phyloP scores from a whole-genome alignment of 2,329 filamentous ascomycete species.

The Cladophialophora yegresii region DNA sequence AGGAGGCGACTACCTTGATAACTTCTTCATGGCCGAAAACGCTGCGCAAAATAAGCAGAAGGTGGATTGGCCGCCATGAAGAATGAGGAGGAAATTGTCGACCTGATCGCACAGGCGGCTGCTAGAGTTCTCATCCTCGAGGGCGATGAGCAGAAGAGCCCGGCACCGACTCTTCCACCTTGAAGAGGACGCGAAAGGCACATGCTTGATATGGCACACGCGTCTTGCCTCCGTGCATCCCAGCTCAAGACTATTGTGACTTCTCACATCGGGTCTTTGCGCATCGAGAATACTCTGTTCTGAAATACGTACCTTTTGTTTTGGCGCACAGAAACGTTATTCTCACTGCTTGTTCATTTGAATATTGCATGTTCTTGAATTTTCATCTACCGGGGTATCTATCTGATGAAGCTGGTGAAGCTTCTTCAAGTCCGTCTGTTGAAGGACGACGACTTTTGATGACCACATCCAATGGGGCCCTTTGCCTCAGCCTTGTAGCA shows the following conservation, averaged over 20 bases:
- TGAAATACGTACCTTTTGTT: background rate
- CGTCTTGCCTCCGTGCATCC: background rate
- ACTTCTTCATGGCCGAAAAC: too few relatives aligned
- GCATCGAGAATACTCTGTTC: background rate
- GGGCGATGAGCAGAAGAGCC: background rate
- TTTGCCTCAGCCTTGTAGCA: background rate
- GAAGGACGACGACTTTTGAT: conserved; percentile 30
- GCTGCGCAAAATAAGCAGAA: background rate
- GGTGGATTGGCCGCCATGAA: too few relatives aligned
- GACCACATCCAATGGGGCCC: background rate
- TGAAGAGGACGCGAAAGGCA: background rate
- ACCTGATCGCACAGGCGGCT: background rate
- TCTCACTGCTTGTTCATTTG: background rate
- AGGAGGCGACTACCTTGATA: background rate
- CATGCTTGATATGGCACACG: background rate
- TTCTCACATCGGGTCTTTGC: background rate
- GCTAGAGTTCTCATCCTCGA: background rate
- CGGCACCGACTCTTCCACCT: background rate
- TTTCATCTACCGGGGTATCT: conserved; percentile 25
- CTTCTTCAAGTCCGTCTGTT: conserved; percentile 32
- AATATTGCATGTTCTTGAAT: background rate
- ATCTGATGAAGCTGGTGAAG: conserved; percentile 34
- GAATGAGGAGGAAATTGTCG: background rate
- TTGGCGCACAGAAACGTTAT: background rate
- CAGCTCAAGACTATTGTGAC: background rate